These are phyloP conservation scores for Russula ochroleuca DNA, from an alignment of 768 basidiomycete genomes.

Conservation along the genomic window DNA sequence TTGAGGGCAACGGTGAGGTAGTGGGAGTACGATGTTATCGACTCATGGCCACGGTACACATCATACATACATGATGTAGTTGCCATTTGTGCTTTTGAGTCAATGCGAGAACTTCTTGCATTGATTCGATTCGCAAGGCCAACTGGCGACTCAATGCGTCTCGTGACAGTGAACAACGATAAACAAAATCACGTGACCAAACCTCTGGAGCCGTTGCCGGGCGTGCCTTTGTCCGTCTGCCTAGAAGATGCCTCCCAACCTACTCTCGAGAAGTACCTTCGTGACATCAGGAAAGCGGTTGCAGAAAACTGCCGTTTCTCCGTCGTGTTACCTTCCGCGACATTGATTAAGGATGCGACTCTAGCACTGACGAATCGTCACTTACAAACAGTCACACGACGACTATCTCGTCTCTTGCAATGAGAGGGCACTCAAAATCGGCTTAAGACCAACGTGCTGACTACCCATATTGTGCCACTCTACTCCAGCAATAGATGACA, in stretches of 20 bases:
- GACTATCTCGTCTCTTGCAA: conserved; percentile 65
- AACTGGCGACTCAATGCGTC: too few species aligned
- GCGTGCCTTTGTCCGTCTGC: too few species aligned
- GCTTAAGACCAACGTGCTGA: conserved; percentile 30
- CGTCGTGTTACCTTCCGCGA: conserved; percentile 39
- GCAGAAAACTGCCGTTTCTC: conserved; percentile 51
- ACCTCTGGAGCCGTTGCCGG: too few species aligned
- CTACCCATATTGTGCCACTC: conserved; percentile 44
- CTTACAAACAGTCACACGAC: conserved; percentile 66
- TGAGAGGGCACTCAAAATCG: conserved; percentile 34
- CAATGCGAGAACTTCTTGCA: too few species aligned
- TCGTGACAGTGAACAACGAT: too few species aligned
- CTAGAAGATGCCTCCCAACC: conserved; percentile 84
- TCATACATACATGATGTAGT: too few species aligned
- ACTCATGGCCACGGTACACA: too few species aligned
- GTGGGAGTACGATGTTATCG: too few species aligned
- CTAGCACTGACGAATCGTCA: conserved; percentile 69
- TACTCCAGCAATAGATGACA: conserved; percentile 63
- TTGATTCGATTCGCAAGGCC: too few species aligned
- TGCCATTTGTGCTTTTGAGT: too few species aligned
- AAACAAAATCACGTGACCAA: too few species aligned
- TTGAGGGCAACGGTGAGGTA: too few species aligned
- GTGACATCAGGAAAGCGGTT: conserved; percentile 75
- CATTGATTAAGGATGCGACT: conserved; percentile 56
- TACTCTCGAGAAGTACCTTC: conserved; percentile 85